phyloP scores from a whole-genome alignment of 2,329 filamentous ascomycete genomes.

The Ceratocystis harringtonii region DNA sequence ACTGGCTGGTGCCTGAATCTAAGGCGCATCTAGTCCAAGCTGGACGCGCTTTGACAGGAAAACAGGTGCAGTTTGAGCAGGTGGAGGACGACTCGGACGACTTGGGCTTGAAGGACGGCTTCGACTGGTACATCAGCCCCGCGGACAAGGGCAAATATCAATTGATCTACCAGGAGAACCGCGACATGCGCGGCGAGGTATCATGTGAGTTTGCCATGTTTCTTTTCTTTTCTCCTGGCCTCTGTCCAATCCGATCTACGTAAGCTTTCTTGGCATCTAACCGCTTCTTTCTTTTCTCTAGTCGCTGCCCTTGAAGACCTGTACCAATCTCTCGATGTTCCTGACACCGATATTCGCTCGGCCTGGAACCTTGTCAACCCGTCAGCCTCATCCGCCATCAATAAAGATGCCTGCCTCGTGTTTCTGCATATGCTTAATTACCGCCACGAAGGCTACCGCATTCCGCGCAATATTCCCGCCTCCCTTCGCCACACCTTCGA shows the following conservation, averaged over 20 bases:
- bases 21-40: conserved; percentile 85
- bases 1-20: conserved; percentile 94
- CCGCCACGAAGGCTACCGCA: conserved; percentile 85
- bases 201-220: conserved; percentile 41
- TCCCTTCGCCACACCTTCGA: conserved; percentile 87
- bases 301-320: conserved; percentile 68
- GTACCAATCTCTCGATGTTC: conserved; percentile 65
- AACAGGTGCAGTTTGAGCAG: conserved; percentile 68
- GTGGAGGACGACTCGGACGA: conserved; percentile 73
- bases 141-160: conserved; percentile 86
- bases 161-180: conserved; percentile 88
- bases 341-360: conserved; percentile 67
- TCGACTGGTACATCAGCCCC: conserved; percentile 99
- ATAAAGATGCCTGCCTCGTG: conserved; percentile 85
- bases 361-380: conserved; percentile 98
- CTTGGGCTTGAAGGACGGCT: conserved; percentile 79
- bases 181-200: conserved; percentile 73
- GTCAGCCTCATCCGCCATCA: conserved; percentile 64
- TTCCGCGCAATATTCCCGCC: conserved; percentile 79
- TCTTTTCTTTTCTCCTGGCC: background rate
- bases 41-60: conserved; percentile 60
- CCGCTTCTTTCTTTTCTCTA: conserved; percentile 22
- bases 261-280: background rate
- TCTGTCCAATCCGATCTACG: too few relatives aligned
- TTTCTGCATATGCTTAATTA: conserved; percentile 96